phyloP scores from a whole-genome alignment of 768 basidiomycete species.

The Jaapia argillacea region DNA sequence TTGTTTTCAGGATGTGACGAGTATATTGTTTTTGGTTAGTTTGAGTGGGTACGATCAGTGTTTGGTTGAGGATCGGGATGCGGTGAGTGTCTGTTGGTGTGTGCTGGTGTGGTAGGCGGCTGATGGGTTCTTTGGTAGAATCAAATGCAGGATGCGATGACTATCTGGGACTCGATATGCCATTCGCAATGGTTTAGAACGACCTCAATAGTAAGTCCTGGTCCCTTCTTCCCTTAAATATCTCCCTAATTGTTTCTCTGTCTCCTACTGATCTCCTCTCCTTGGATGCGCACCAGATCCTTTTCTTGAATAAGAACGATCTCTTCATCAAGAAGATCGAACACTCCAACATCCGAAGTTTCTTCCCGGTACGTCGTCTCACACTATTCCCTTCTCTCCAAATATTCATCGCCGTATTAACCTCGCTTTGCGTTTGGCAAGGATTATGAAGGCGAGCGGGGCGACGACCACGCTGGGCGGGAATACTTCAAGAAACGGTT shows the following conservation, averaged over 20 bases:
- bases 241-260: no score
- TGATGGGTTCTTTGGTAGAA: no score
- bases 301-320: constrained; percentile 37
- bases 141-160: constrained; percentile 35
- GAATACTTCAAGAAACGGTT: constrained; percentile 31
- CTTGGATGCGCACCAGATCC: constrained; percentile 19
- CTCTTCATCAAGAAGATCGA: constrained; percentile 28
- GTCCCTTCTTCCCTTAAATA: background rate
- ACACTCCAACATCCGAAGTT: constrained; percentile 24
- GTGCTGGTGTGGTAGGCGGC: background rate
- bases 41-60: constrained; percentile 33
- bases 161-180: constrained; percentile 36
- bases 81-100: no score
- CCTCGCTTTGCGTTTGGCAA: constrained; percentile 4
- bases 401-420: background rate
- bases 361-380: constrained; percentile 21
- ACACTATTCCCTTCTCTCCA: background rate
- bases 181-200: constrained; percentile 33
- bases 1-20: constrained; percentile 30
- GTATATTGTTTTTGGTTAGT: constrained; percentile 30
- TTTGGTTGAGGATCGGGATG: constrained; percentile 31
- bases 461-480: constrained; percentile 24
- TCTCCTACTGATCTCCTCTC: background rate
- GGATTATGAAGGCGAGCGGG: constrained; percentile 25
- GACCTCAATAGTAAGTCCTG: constrained; percentile 24